These are phyloP conservation scores for Zangia roseola DNA, from an alignment of 768 basidiomycete species.

Conservation along the genomic window DNA sequence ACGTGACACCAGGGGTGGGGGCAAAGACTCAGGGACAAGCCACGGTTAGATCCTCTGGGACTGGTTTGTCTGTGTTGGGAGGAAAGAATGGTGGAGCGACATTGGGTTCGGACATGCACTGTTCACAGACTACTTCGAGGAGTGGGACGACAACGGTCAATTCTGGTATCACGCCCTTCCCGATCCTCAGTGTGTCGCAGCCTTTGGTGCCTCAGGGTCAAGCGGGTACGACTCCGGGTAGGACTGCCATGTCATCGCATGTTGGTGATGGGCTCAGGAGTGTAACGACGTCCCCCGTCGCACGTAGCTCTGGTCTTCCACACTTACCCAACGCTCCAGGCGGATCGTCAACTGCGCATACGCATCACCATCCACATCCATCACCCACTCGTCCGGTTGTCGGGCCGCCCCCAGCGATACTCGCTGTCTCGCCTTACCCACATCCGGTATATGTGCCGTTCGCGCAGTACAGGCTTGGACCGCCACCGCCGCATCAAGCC, in stretches of 20 bases:
- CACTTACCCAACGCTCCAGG: not conserved
- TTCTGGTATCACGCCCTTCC: constrained; percentile 14
- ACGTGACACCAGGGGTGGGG: not conserved
- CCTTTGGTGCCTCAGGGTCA: constrained; percentile 1
- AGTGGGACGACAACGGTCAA: not conserved
- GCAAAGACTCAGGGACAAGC: not conserved
- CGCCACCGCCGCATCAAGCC: constrained; percentile 12
- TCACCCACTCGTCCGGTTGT: constrained; percentile 10
- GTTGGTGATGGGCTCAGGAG: constrained; percentile 5
- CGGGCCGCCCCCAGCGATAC: constrained; percentile 13
- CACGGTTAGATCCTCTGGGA: not conserved
- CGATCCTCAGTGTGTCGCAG: constrained; percentile 18
- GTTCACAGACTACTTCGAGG: not conserved
- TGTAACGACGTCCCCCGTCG: constrained; percentile 1
- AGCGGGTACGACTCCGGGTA: not conserved
- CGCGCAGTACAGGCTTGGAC: constrained; percentile 16
- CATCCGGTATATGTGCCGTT: constrained; percentile 24
- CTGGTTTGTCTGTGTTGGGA: not conserved
- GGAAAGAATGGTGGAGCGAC: not conserved
- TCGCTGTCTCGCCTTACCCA: constrained; percentile 18
- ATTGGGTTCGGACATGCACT: not conserved
- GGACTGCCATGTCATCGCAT: not conserved
- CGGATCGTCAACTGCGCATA: constrained; percentile 1
- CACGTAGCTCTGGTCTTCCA: not conserved
- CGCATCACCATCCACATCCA: constrained; percentile 6